These are phyloP conservation scores for Schizosaccharomyces lindneri DNA, from an alignment of 805 yeast species.

Conservation along the genomic window DNA sequence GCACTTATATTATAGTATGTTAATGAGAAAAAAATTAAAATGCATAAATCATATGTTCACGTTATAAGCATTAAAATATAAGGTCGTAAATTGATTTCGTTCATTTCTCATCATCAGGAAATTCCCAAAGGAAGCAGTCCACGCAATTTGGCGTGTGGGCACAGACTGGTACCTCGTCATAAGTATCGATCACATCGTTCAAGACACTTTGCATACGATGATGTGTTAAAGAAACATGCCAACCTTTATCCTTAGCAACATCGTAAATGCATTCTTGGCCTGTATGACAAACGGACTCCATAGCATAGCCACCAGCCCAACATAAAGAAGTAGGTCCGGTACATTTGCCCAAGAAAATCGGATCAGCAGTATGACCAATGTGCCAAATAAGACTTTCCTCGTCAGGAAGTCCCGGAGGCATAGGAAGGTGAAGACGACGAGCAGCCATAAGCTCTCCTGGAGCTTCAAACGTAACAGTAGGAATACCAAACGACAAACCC, in stretches of 20 bases:
- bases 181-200: slow-evolving; percentile 44
- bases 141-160: slow-evolving; percentile 3
- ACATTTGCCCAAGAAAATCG: slow-evolving; percentile 88
- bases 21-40: too few species aligned
- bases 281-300: slow-evolving; percentile 88
- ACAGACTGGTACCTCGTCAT: slow-evolving; percentile 60
- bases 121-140: slow-evolving; percentile 8
- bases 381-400: slow-evolving; percentile 77
- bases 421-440: slow-evolving; percentile 62
- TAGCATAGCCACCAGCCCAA: slow-evolving; percentile 80
- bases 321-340: slow-evolving; percentile 81
- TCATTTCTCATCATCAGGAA: background rate
- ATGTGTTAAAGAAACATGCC: slow-evolving; percentile 70
- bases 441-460: slow-evolving; percentile 81
- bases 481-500: slow-evolving; percentile 75
- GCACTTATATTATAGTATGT: too few species aligned
- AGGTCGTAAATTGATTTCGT: background rate
- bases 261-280: slow-evolving; percentile 76
- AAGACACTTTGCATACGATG: slow-evolving; percentile 82
- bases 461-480: slow-evolving; percentile 74
- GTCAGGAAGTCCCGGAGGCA: slow-evolving; percentile 70
- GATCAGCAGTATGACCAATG: slow-evolving; percentile 91
- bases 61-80: background rate
- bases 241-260: slow-evolving; percentile 66
- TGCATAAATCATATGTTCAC: too few species aligned